Conservation (phyloP, 139 green algal genomes). For the Astrephomene gubernaculifera region DNA sequence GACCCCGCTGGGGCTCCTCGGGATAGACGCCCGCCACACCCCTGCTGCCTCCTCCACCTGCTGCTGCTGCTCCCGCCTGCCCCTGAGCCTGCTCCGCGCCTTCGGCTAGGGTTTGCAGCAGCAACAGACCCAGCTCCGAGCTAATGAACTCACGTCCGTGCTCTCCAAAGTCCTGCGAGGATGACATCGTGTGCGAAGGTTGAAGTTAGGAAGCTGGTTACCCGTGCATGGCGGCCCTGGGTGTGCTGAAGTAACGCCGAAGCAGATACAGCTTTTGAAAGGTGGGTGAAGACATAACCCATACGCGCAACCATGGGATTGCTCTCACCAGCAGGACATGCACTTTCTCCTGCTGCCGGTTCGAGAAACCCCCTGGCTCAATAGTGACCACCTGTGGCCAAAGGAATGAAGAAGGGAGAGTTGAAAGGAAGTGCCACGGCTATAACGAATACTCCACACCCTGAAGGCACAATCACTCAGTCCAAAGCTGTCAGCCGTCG, state of each 20-base stretch:
- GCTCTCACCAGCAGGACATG: constrained; percentile 69
- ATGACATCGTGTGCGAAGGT: constrained; percentile 12
- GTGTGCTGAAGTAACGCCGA: too few relatives aligned
- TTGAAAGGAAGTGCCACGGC: neutral
- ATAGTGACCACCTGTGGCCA: constrained; percentile 70
- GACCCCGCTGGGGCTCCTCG: constrained; percentile 3
- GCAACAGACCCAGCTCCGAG: constrained; percentile 80
- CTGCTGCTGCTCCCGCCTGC: too few relatives aligned
- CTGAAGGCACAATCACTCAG: neutral
- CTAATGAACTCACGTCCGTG: constrained; percentile 94
- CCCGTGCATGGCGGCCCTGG: too few relatives aligned
- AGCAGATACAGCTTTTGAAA: too few relatives aligned
- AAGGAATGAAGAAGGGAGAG: constrained; percentile 21
- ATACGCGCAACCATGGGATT: too few relatives aligned
- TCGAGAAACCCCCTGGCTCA: constrained; percentile 68
- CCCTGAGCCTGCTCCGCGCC: too few relatives aligned
- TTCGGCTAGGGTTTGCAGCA: constrained; percentile 80
- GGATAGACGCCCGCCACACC: constrained; percentile 26
- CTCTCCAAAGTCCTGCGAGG: constrained; percentile 88
- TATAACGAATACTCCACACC: neutral
- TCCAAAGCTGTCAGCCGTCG: neutral
- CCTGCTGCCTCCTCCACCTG: too few relatives aligned
- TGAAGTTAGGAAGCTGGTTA: neutral
- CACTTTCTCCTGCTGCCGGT: constrained; percentile 55
- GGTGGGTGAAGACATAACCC: too few relatives aligned